Conservation (phyloP, 2,329 filamentous ascomycete genomes). For the Diaporthe velutina region DNA sequence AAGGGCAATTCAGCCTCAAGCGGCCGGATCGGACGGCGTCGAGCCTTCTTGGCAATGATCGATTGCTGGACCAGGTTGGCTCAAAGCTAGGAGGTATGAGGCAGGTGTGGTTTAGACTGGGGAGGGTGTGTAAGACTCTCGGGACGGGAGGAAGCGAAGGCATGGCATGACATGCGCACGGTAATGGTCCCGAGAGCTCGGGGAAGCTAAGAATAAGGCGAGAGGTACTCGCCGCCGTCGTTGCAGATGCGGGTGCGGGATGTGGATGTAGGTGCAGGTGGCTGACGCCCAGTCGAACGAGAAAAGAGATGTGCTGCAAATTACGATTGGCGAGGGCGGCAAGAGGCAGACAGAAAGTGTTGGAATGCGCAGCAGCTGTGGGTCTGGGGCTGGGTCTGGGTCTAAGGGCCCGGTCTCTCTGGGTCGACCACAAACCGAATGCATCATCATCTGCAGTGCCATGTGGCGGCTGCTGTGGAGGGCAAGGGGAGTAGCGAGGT, state of each 20-base stretch:
- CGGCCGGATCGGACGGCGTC: constrained; percentile 3
- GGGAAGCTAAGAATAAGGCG: not conserved
- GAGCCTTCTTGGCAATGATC: constrained; percentile 9
- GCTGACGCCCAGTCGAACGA: not conserved
- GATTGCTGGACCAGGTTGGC: not conserved
- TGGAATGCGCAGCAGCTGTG: constrained; percentile 14
- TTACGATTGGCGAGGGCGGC: not conserved
- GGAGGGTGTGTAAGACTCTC: constrained; percentile 28
- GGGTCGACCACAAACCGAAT: constrained; percentile 16
- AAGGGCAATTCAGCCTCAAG: not conserved
- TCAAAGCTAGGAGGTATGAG: not conserved
- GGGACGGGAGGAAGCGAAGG: constrained; percentile 20
- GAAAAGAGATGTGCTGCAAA: not conserved
- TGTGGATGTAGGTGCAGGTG: not conserved
- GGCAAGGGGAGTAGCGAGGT: constrained; percentile 18
- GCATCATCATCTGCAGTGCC: constrained; percentile 27
- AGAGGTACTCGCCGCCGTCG: not conserved
- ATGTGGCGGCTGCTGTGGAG: constrained; percentile 28
- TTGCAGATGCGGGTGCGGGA: not conserved
- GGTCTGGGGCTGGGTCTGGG: constrained; percentile 8
- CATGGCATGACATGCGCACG: constrained; percentile 9
- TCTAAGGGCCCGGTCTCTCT: not conserved
- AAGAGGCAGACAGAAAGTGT: not conserved
- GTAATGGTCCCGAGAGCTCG: not conserved
- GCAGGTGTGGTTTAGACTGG: constrained; percentile 1